Evolutionary conservation across 345 rosid species (phyloP).

Genomic region (Bruguiera gymnorhiza): DNA sequence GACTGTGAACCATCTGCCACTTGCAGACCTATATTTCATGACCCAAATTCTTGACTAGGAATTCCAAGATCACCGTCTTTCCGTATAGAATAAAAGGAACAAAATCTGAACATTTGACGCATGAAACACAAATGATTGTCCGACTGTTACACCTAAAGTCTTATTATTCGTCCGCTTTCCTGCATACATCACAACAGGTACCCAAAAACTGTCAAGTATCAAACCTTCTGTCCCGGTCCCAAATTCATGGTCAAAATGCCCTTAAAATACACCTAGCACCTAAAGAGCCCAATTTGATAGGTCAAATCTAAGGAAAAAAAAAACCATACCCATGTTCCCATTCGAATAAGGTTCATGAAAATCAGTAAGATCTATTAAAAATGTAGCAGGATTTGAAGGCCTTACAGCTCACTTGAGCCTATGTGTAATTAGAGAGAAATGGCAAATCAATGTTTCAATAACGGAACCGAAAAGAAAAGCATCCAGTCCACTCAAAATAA

Average conservation of each 20-base stretch:
- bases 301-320: constrained; percentile 14
- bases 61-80: not conserved
- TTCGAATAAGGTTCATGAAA: constrained; percentile 4
- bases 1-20: not conserved
- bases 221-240: constrained; percentile 4
- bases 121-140: not conserved
- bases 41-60: constrained; percentile 1
- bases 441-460: constrained; percentile 15
- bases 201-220: not conserved
- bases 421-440: not conserved
- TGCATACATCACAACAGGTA: not conserved
- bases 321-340: not conserved
- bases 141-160: not conserved
- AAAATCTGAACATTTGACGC: constrained; percentile 12
- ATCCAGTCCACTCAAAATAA: not conserved
- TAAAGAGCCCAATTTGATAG: not conserved
- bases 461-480: not conserved
- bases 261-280: not conserved
- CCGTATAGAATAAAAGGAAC: not conserved
- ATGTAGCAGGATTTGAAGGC: not conserved
- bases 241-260: not conserved
- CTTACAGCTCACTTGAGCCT: not conserved
- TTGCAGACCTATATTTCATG: not conserved
- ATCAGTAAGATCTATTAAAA: constrained; percentile 19
- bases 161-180: not conserved